Evolutionary conservation across 805 yeast species (phyloP), one percentile per base, ranked within the genome.

Genomic region (Candida insectalens): DNA sequence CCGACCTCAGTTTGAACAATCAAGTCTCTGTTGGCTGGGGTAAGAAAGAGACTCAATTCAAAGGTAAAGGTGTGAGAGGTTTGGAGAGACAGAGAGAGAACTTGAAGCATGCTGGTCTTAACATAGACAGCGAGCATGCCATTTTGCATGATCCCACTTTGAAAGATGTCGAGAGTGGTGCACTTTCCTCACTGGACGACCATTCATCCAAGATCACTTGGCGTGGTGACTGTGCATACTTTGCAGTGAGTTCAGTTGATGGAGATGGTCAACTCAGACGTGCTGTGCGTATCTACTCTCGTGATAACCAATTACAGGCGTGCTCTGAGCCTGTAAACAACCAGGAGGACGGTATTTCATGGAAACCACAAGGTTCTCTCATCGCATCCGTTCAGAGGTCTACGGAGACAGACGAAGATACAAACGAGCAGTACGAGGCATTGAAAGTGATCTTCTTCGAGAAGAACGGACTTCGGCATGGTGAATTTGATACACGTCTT

Each of bases 1-100:
- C 67, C 6, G 98, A 92, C 52, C 64, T 88, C 30, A 53, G 60
- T 22, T 59, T 73, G 32, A 77, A 87, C 2, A 78, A 77, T 44
- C 95, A 92, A 51, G 96, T 92, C 25, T 79, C 89, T 19, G 96
- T 92, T 28, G 99, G 99, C 18, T 92, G 99, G 99, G 99, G 99
- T 50, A 83, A 81, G 41, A 78, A 80, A 45, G 97, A 89, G 55
- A 92, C 99, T 0, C 99, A 92, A 59, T 92, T 92, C 57, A 77
- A 81, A 57, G 99, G 99, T 33, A 78, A 72, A 49, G 98, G 98
- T 42, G 92, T 83, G 20, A 79, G 78, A 47, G 85, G 82, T 6
- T 50, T 72, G 39, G 94, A 82, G 57, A 19, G 20, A 18, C 81
- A 71, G 45, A 58, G 61, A 36, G 53, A 52, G 33, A 70, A 75